Percentiles rank a stretch among this genome's conserved stretches.
Evolutionary conservation across 2,329 filamentous ascomycete genomes (phyloP).

Genomic region (Alternaria incomplexa): DNA sequence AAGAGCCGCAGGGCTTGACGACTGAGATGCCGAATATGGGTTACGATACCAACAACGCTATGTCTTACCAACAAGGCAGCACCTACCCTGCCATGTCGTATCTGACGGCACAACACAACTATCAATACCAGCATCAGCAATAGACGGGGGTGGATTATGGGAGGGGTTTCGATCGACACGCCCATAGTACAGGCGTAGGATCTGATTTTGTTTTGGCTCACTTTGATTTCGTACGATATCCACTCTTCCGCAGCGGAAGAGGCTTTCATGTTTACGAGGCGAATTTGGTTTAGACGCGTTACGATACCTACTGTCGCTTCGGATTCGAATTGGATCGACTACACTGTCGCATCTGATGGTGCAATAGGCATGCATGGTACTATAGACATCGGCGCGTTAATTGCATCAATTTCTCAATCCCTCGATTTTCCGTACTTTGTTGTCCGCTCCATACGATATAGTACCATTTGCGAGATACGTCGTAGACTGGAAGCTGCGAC

Average conservation of each 20-base stretch:
- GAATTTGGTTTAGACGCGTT: conserved; percentile 1
- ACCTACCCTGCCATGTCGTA: conserved; percentile 45
- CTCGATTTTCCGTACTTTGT: not conserved
- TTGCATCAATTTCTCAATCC: not conserved
- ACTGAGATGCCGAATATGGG: conserved; percentile 29
- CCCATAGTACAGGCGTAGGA: not conserved
- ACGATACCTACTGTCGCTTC: not conserved
- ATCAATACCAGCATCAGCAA: conserved; percentile 36
- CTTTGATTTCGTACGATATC: conserved; percentile 12
- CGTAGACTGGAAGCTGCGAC: not conserved
- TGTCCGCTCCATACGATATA: not conserved
- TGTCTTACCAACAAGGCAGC: conserved; percentile 38
- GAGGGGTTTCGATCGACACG: not conserved
- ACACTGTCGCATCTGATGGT: conserved; percentile 2
- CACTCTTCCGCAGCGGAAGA: conserved; percentile 6
- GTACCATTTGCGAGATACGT: not conserved
- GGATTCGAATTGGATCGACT: not conserved
- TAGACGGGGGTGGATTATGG: conserved; percentile 10
- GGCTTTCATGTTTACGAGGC: conserved; percentile 1
- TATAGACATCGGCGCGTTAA: not conserved
- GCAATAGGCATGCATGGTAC: not conserved
- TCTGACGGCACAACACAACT: conserved; percentile 38
- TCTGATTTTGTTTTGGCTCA: not conserved
- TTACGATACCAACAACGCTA: conserved; percentile 33
- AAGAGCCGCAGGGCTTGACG: conserved; percentile 38